Base-by-base conservation (phyloP, 768 basidiomycete species). In the Tulasnella sp. region DNA sequence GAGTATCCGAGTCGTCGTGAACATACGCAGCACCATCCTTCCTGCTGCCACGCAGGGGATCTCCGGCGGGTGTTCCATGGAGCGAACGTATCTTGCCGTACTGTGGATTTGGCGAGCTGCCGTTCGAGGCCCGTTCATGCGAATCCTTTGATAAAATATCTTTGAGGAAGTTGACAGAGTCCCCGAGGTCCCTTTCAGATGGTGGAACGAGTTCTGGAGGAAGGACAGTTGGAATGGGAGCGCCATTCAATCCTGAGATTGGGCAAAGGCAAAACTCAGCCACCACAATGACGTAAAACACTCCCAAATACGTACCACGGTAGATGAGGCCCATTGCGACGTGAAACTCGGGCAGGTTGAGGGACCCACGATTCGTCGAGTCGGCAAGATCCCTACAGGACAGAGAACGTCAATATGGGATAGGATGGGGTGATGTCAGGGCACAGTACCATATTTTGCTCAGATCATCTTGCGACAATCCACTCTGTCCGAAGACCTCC, bases 301-400 rank as follows among this genome's bases (percentile, higher is more conserved):
- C 11, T 20, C 42, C 29, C 37, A 70, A 73, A 79, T 37, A 89
- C 93, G 81, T 85, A 98, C 97, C 89, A 82, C 98, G 91, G 85
- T 96, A 98, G 82, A 99, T 99, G 76, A 99, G 86, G 74, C 94
- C 95, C 97, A 99, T 99, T 0, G 98, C 98, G 78, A 98, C 93
- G 83, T 99, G 95, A 83, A 99, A 99, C 83, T 99, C 98, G 18
- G 94, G 92, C 37, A 97, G 86, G 81, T 98, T 98, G 71, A 99
- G 89, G 84, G 96, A 98, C 32, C 98, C 98, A 32, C 95, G 91
- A 84, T 99, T 95, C 79, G 96, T 93, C 51, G 90, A 88, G 84
- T 99, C 98, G 26, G 96, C 94, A 7, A 99, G 88, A 18, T 90
- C 91, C 97, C 96, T 98, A 71, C 16, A 57, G 74, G 20, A 74